A percentile compares a stretch with the other conserved stretches of the same genome.
Conservation (phyloP, 225 moss, liverwort and hornwort species). For the Rhytidiadelphus loreus region DNA sequence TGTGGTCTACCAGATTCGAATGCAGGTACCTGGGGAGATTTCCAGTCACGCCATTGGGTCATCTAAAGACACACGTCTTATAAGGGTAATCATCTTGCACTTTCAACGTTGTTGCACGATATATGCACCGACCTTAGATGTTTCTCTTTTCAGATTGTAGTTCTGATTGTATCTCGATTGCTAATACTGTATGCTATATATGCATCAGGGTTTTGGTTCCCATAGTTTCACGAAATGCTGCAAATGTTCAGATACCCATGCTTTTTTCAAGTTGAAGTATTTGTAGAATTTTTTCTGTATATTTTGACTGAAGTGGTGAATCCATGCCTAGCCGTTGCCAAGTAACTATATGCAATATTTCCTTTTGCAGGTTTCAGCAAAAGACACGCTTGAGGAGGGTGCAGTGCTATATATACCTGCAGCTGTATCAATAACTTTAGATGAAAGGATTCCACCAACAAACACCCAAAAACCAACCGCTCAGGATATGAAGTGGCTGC, state of each 20-base stretch:
- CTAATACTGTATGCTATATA: neutral
- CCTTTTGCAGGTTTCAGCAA: conserved; percentile 54
- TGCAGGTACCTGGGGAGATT: conserved; percentile 18
- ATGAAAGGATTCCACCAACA: neutral
- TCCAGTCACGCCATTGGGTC: neutral
- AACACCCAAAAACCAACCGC: conserved; percentile 16
- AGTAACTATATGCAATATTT: neutral
- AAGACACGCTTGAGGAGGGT: conserved; percentile 60
- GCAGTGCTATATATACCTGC: conserved; percentile 64
- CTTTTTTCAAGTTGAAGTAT: neutral
- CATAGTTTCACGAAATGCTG: neutral
- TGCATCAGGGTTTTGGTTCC: neutral
- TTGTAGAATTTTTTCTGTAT: neutral
- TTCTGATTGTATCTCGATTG: neutral
- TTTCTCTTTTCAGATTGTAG: neutral
- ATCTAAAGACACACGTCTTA: conserved; percentile 3
- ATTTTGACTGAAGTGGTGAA: neutral
- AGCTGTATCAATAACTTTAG: conserved; percentile 22
- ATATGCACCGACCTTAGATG: neutral
- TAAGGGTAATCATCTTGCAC: conserved; percentile 13
- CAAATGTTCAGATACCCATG: neutral
- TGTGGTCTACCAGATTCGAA: conserved; percentile 31
- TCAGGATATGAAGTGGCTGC: conserved; percentile 63
- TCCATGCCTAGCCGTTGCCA: neutral
- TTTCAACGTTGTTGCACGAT: neutral